Conservation (phyloP, 352 stramenopile genomes). For the Saprolegnia diclina region DNA sequence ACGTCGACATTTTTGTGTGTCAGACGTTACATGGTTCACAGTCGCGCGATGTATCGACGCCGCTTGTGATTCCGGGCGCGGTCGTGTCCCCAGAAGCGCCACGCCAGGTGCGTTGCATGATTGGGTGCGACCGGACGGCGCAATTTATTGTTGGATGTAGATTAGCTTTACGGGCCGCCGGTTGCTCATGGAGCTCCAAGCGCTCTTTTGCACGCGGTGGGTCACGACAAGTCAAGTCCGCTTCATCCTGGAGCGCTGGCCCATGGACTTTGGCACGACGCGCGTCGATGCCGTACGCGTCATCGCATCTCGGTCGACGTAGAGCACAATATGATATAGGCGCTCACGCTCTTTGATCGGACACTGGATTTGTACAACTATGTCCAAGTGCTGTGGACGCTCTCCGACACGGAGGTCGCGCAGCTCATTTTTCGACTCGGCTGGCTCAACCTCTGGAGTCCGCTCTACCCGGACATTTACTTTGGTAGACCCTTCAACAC, state of each 20-base stretch:
- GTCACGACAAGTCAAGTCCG: constrained; percentile 56
- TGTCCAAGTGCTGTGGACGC: constrained; percentile 13
- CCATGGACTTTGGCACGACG: constrained; percentile 33
- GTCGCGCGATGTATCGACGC: background rate
- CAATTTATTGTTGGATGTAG: background rate
- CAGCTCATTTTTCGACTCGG: constrained; percentile 36
- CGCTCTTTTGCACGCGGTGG: constrained; percentile 61
- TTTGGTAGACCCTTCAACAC: constrained; percentile 30
- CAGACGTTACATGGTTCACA: background rate
- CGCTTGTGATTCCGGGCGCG: background rate
- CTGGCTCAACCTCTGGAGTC: constrained; percentile 69
- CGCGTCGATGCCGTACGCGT: constrained; percentile 10
- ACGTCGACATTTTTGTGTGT: no score
- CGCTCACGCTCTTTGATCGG: constrained; percentile 24
- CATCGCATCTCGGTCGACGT: background rate
- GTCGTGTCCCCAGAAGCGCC: background rate
- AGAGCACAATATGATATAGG: background rate
- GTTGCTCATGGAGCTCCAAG: constrained; percentile 70
- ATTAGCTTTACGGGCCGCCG: constrained; percentile 34
- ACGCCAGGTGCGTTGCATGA: background rate
- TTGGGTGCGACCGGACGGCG: no score
- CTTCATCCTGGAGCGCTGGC: constrained; percentile 44
- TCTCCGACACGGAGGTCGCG: background rate
- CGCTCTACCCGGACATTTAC: constrained; percentile 67
- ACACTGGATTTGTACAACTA: constrained; percentile 25